Percentiles rank a stretch among this genome's conserved stretches.
Evolutionary conservation across 371 early-diverging fungal species (phyloP).

Genomic region (Rhizopus arrhizus): DNA sequence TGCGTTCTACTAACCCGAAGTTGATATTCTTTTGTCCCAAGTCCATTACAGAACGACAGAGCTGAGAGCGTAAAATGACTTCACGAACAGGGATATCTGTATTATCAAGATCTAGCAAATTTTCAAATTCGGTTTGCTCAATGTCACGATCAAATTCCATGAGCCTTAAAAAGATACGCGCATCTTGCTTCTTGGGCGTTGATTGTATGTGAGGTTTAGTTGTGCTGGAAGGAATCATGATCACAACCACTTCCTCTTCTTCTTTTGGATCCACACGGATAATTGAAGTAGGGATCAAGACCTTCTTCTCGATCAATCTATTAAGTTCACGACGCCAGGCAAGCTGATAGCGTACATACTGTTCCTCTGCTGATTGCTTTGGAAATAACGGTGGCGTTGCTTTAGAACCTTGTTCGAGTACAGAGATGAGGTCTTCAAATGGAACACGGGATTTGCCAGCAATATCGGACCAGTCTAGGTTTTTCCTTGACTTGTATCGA

Average conservation of each 20-base stretch:
- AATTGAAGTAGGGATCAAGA: constrained; percentile 64
- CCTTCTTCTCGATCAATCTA: constrained; percentile 67
- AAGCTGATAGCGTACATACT: constrained; percentile 78
- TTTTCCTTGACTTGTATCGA: constrained; percentile 46
- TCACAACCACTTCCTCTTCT: constrained; percentile 73
- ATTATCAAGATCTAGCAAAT: constrained; percentile 60
- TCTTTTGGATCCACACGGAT: constrained; percentile 75
- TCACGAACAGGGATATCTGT: constrained; percentile 90
- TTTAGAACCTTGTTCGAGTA: constrained; percentile 69
- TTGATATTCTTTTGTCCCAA: constrained; percentile 96
- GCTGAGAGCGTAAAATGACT: constrained; percentile 82
- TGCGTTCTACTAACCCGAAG: constrained; percentile 89
- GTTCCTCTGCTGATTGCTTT: constrained; percentile 77
- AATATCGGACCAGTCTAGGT: constrained; percentile 47
- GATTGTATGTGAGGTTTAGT: constrained; percentile 65
- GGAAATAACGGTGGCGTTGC: constrained; percentile 72
- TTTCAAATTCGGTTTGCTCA: constrained; percentile 71
- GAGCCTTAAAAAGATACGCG: constrained; percentile 74
- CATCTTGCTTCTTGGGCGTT: constrained; percentile 82
- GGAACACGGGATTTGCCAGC: constrained; percentile 55
- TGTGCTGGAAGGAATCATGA: constrained; percentile 71
- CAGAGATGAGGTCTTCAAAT: constrained; percentile 63
- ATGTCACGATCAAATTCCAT: constrained; percentile 72
- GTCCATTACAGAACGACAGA: constrained; percentile 88
- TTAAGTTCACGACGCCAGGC: constrained; percentile 78